Conservation (phyloP, 129 eudicot genomes). For the Dittrichia graveolens region DNA sequence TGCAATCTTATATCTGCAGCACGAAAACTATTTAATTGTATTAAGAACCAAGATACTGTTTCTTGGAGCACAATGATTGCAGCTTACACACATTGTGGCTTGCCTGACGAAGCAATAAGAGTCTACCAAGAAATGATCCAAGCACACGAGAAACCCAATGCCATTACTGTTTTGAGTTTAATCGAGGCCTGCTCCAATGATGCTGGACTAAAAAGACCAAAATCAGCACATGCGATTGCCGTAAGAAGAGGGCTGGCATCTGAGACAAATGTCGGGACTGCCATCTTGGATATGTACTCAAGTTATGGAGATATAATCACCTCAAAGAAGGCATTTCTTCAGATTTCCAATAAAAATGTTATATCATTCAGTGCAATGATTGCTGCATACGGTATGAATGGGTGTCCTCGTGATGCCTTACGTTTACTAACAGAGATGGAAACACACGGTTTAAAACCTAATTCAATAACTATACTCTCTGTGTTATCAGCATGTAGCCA, state of each 20-base stretch:
- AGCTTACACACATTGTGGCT: slow-evolving; percentile 66
- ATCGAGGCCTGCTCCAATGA: slow-evolving; percentile 70
- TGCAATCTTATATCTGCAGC: slow-evolving; percentile 55
- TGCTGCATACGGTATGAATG: slow-evolving; percentile 82
- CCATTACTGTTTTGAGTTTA: slow-evolving; percentile 63
- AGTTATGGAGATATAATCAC: slow-evolving; percentile 67
- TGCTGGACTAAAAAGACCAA: slow-evolving; percentile 54
- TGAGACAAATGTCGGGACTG: slow-evolving; percentile 64
- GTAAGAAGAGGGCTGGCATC: slow-evolving; percentile 61
- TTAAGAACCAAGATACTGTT: slow-evolving; percentile 52
- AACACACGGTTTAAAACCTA: slow-evolving; percentile 56
- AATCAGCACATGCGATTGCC: slow-evolving; percentile 67
- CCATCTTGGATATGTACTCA: slow-evolving; percentile 78
- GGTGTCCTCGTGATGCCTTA: slow-evolving; percentile 62
- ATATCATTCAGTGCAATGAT: slow-evolving; percentile 77
- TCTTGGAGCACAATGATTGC: slow-evolving; percentile 93
- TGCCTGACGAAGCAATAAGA: slow-evolving; percentile 72
- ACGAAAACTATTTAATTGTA: slow-evolving; percentile 46
- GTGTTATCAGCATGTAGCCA: slow-evolving; percentile 91
- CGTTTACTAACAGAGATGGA: slow-evolving; percentile 53
- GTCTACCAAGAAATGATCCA: slow-evolving; percentile 53
- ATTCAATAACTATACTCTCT: slow-evolving; percentile 61
- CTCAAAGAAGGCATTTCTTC: slow-evolving; percentile 57
- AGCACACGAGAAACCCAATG: slow-evolving; percentile 44
- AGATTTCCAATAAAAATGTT: slow-evolving; percentile 53